Percentiles rank a stretch among this genome's conserved stretches.
phyloP scores from a whole-genome alignment of 2,329 filamentous ascomycete species.

The Xylariaceae sp. region DNA sequence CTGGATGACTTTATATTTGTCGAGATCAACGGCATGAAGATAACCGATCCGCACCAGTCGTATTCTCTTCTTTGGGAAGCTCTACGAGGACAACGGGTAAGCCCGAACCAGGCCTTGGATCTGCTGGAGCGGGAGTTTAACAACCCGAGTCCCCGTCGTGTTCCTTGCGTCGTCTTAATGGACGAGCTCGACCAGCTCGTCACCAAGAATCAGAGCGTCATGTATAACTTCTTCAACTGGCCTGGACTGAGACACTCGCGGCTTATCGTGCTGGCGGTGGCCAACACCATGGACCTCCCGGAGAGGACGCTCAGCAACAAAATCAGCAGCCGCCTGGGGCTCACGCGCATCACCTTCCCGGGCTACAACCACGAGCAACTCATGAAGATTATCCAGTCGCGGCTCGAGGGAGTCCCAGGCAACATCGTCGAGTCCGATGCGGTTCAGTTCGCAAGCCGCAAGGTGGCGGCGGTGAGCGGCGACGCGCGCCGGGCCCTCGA shows the following conservation, averaged over 20 bases:
- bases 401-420: slow-evolving; percentile 83
- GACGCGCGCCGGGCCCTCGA: slow-evolving; percentile 91
- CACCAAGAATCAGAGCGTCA: slow-evolving; percentile 98
- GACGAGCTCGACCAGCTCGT: slow-evolving; percentile 97
- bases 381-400: slow-evolving; percentile 96
- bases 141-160: slow-evolving; percentile 83
- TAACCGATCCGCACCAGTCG: slow-evolving; percentile 95
- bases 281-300: slow-evolving; percentile 98
- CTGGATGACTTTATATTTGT: slow-evolving; percentile 98
- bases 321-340: slow-evolving; percentile 86
- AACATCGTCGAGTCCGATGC: slow-evolving; percentile 92
- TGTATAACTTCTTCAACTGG: slow-evolving; percentile 99
- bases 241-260: slow-evolving; percentile 87
- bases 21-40: slow-evolving; percentile 99
- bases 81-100: slow-evolving; percentile 88
- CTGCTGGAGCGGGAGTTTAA: slow-evolving; percentile 91
- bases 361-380: slow-evolving; percentile 97
- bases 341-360: slow-evolving; percentile 94
- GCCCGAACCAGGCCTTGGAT: slow-evolving; percentile 86
- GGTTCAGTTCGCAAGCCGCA: slow-evolving; percentile 92
- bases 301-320: slow-evolving; percentile 97
- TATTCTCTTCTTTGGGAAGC: slow-evolving; percentile 97
- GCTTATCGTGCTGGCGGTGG: slow-evolving; percentile 93
- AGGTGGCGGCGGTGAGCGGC: slow-evolving; percentile 94
- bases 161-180: slow-evolving; percentile 97